A percentile compares a stretch with the other conserved stretches of the same genome.
Conservation (phyloP, 257 asterid genomes). For the Perilla frutescens region DNA sequence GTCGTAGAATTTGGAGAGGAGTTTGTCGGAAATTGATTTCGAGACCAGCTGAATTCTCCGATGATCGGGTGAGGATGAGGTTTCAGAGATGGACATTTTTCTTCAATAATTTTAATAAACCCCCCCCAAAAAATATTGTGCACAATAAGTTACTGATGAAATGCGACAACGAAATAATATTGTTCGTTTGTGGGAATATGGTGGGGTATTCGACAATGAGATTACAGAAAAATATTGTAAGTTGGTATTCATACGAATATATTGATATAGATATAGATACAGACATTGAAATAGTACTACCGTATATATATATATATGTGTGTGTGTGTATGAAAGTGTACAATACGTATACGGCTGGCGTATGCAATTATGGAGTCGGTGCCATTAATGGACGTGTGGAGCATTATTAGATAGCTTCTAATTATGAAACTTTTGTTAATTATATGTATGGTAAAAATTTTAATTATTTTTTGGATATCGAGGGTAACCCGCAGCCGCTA, state of each 20-base stretch:
- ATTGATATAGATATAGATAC: background rate
- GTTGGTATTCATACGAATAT: background rate
- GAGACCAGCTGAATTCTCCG: constrained; percentile 67
- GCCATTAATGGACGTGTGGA: constrained; percentile 38
- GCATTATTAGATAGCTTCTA: constrained; percentile 35
- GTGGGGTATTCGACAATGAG: constrained; percentile 34
- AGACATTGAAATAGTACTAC: background rate
- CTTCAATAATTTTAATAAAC: background rate
- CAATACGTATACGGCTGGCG: constrained; percentile 32
- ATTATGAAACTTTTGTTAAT: too few species aligned
- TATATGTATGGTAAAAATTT: too few species aligned
- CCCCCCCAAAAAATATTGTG: too few species aligned
- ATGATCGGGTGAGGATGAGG: constrained; percentile 43
- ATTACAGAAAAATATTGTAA: background rate
- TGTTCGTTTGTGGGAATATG: constrained; percentile 29
- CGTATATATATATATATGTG: background rate
- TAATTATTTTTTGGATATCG: too few species aligned
- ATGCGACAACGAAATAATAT: constrained; percentile 10
- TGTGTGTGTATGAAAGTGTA: background rate
- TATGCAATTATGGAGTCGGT: constrained; percentile 46
- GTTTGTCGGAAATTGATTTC: constrained; percentile 65
- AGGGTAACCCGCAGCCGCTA: too few species aligned
- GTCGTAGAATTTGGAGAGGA: constrained; percentile 70
- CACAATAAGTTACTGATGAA: background rate
- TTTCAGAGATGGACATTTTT: constrained; percentile 58